Conservation (phyloP, 257 asterid genomes). For the Misopates orontium region DNA sequence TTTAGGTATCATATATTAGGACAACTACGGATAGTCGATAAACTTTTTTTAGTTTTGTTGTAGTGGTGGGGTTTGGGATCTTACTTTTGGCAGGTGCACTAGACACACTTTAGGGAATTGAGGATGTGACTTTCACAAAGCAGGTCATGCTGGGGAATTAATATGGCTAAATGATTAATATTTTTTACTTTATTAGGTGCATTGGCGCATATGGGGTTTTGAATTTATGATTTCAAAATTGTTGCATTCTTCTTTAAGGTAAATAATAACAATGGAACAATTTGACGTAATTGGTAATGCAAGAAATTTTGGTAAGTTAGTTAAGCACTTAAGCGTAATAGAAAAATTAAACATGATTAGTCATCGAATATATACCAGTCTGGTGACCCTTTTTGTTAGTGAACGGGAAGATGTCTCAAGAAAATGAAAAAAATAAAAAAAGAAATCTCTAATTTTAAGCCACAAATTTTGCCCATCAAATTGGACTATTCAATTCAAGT, state of each 20-base stretch:
- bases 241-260: slow-evolving; percentile 10
- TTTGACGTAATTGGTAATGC: slow-evolving; percentile 34
- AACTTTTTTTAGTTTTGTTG: neutral
- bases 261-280: slow-evolving; percentile 17
- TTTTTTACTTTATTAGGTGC: slow-evolving; percentile 40
- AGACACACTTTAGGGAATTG: slow-evolving; percentile 22
- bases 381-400: too few relatives aligned
- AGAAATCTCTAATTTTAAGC: too few relatives aligned
- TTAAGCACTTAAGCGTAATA: too few relatives aligned
- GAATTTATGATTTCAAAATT: slow-evolving; percentile 26
- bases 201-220: slow-evolving; percentile 20
- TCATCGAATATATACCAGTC: too few relatives aligned
- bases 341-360: too few relatives aligned
- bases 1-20: too few relatives aligned
- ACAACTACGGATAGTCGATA: neutral
- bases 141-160: slow-evolving; percentile 10
- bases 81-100: slow-evolving; percentile 23
- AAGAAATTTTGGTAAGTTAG: slow-evolving; percentile 5
- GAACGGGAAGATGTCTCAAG: too few relatives aligned
- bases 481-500: too few relatives aligned
- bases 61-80: slow-evolving; percentile 35
- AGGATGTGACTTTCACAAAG: slow-evolving; percentile 32
- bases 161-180: slow-evolving; percentile 32
- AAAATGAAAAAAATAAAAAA: too few relatives aligned
- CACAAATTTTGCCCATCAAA: too few relatives aligned